A percentile compares a stretch with the other conserved stretches of the same genome.
Conservation (phyloP, 306 rosid genomes). For the Rubus idaeus region DNA sequence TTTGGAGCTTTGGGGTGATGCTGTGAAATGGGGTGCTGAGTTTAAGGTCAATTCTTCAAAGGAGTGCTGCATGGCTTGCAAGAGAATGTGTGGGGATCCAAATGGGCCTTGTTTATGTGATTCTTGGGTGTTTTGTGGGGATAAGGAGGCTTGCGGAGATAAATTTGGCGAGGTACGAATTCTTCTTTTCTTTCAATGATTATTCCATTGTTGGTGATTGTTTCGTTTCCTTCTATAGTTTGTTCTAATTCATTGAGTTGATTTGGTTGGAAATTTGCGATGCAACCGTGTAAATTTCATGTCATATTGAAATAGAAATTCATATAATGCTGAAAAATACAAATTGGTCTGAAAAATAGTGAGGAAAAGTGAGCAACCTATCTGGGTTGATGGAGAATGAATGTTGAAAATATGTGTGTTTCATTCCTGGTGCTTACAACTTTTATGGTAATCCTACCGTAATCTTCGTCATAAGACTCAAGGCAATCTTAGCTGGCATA, state of each 20-base stretch:
- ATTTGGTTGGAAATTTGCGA: not conserved
- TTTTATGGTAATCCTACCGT: not conserved
- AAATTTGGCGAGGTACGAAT: constrained; percentile 74
- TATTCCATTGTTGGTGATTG: not conserved
- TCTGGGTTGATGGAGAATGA: not conserved
- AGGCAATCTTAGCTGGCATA: not conserved
- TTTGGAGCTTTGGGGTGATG: constrained; percentile 83
- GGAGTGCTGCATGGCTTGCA: constrained; percentile 71
- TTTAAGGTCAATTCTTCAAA: constrained; percentile 60
- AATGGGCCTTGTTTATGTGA: constrained; percentile 59
- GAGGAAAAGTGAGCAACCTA: not conserved
- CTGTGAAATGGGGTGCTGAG: constrained; percentile 67
- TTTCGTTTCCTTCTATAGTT: not conserved
- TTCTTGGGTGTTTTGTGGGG: constrained; percentile 79
- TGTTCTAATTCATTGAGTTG: not conserved
- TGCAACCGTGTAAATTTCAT: not conserved
- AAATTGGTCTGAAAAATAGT: not conserved
- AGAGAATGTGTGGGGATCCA: constrained; percentile 47
- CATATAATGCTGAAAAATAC: not conserved
- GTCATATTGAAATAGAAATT: not conserved
- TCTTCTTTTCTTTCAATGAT: not conserved
- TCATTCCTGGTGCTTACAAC: not conserved
- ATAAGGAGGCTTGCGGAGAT: constrained; percentile 60
- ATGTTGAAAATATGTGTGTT: not conserved
- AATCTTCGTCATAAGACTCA: not conserved